A percentile compares a stretch with the other conserved stretches of the same genome.
Evolutionary conservation across 2,329 filamentous ascomycete species (phyloP).

Genomic region (Dactylellina sp.): DNA sequence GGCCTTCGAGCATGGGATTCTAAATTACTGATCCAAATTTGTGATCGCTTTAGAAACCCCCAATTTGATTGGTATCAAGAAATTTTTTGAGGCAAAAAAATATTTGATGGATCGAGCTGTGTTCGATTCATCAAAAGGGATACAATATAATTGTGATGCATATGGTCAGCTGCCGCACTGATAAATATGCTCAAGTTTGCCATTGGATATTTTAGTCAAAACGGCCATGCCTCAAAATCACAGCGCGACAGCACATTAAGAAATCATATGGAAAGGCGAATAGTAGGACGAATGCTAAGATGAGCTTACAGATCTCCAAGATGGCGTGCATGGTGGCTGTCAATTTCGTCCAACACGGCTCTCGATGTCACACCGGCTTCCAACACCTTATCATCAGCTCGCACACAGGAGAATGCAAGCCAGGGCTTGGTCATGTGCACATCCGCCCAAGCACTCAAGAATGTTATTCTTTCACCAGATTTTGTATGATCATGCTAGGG

Average conservation of each 20-base stretch:
- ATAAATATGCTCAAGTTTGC: no score
- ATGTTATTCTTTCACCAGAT: neutral
- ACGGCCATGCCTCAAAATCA: no score
- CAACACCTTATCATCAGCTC: constrained; percentile 36
- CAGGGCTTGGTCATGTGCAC: neutral
- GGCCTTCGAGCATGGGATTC: neutral
- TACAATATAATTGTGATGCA: no score
- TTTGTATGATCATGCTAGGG: neutral
- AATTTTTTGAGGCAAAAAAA: no score
- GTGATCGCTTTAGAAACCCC: no score
- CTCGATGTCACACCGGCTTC: neutral
- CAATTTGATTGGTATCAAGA: no score
- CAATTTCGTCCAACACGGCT: constrained; percentile 11
- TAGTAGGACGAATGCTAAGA: constrained; percentile 10
- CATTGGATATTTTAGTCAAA: no score
- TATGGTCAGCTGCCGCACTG: no score
- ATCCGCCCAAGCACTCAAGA: neutral
- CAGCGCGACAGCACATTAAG: no score
- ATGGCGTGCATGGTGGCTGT: constrained; percentile 8
- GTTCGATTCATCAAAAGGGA: no score
- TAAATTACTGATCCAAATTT: no score
- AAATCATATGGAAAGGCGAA: constrained; percentile 5
- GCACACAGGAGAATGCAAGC: constrained; percentile 22
- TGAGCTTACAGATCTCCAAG: neutral
- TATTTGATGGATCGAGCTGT: no score